Base-by-base conservation (phyloP, 1,284 basidiomycete species). In the Gomphus sp. region DNA sequence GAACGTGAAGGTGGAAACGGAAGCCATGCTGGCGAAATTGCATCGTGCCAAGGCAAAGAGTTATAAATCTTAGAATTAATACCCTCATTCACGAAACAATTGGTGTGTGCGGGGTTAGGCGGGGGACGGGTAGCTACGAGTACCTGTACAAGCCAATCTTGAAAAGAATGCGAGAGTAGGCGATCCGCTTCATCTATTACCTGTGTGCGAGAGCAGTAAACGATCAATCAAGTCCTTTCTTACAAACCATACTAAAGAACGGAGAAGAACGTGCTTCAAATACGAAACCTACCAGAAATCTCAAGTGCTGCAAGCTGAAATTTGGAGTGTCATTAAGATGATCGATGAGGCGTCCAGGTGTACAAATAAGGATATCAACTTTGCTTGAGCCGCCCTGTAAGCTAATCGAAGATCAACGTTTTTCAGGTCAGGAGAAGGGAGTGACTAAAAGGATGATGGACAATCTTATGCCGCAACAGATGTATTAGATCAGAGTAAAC, bases 151-250 rank as follows among this genome's bases (percentile, higher is more conserved):
- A 97, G 75, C 96, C 96, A 99, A 67, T 94, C 89, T 71, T 98
- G 93, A 73, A 98, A 98, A 1, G 91, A 93, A 70, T 98, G 94
- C 7, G 90, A 90, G 4, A 99, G 80, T 2, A 99, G 79, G 25
- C 95, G 82, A 70, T 99, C 97, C 0, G 97, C 97, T 74, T 99
- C 97, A 70, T 99, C 97, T 59, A 99, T 93, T 18, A 99, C 85
- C 91, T 94, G 55, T 22, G 22, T 33, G 53, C 22, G 37, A 7
- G n/a, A 9, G 41, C 3, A n/a, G 25, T 55, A 12, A 31, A 39
- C 10, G 31, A 14, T 34, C 52, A 25, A 53, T 31, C 39, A 55
- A 34, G 43, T 36, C 12, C 39, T 48, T 62, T 56, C 58, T 12
- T 34, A 16, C 44, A n/a, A 18, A 49, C 47, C 2, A 10, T 37